Conservation (phyloP, 108 stramenopile species). For the Skeletonema grethae region DNA sequence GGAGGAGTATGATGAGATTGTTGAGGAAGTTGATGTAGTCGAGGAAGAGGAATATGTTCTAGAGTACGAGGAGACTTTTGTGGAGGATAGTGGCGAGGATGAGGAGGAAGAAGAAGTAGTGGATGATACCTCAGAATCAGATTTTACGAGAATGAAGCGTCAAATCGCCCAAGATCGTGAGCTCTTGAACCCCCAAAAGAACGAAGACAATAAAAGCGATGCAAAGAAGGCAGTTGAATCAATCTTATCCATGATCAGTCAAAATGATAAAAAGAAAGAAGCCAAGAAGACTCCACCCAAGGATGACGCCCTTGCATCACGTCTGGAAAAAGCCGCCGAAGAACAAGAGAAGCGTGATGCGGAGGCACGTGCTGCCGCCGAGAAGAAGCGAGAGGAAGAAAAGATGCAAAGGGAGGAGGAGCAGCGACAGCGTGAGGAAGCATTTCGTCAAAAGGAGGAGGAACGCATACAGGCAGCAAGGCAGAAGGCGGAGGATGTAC, state of each 20-base stretch:
- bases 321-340: conserved; percentile 50
- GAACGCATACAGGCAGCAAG: conserved; percentile 38
- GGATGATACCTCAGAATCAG: conserved; percentile 5
- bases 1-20: not conserved
- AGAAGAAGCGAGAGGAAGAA: conserved; percentile 42
- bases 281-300: conserved; percentile 15
- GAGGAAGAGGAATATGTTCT: conserved; percentile 13
- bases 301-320: conserved; percentile 42
- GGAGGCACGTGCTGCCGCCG: conserved; percentile 22
- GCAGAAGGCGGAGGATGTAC: conserved; percentile 35
- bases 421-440: conserved; percentile 40
- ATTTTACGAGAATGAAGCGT: conserved; percentile 39
- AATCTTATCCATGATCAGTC: conserved; percentile 36
- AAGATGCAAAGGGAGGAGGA: conserved; percentile 17
- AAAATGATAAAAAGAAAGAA: conserved; percentile 17
- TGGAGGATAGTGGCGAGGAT: conserved; percentile 5
- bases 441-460: conserved; percentile 30
- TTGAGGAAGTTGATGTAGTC: conserved; percentile 6
- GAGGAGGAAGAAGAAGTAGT: not conserved
- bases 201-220: conserved; percentile 16
- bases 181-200: conserved; percentile 20
- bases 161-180: conserved; percentile 34
- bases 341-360: conserved; percentile 55
- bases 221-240: conserved; percentile 43
- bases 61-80: conserved; percentile 6